Evolutionary conservation across 352 stramenopile genomes (phyloP).

Genomic region (Phytophthora europaea): DNA sequence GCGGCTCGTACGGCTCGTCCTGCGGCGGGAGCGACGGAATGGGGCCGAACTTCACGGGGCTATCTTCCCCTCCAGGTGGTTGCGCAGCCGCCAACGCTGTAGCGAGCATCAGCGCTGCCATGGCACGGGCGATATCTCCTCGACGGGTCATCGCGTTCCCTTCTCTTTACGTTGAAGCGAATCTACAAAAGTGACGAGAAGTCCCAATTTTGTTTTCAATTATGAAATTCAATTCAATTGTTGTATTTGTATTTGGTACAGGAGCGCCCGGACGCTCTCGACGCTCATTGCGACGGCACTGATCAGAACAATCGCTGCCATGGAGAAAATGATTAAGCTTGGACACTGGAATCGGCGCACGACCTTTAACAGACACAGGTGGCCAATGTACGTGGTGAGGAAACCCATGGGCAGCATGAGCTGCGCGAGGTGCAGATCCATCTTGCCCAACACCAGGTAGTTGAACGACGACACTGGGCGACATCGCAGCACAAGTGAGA

Average conservation of each 20-base stretch:
- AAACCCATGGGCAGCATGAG: constrained; percentile 72
- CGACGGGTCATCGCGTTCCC: constrained; percentile 5
- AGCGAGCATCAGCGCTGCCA: constrained; percentile 21
- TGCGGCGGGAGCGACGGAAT: constrained; percentile 28
- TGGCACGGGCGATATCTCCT: constrained; percentile 10
- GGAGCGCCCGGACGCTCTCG: constrained; percentile 54
- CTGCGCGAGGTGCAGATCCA: constrained; percentile 56
- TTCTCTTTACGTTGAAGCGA: constrained; percentile 26
- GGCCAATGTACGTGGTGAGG: constrained; percentile 63
- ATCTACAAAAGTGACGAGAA: constrained; percentile 18
- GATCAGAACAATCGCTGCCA: constrained; percentile 71
- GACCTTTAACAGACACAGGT: constrained; percentile 60
- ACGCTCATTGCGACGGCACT: constrained; percentile 75
- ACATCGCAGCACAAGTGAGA: not conserved
- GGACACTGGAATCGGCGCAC: constrained; percentile 71
- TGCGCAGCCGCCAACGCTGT: constrained; percentile 12
- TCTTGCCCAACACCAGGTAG: constrained; percentile 63
- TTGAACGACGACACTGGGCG: constrained; percentile 68
- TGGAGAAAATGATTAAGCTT: constrained; percentile 78
- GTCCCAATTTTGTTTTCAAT: not conserved
- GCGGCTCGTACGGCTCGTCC: constrained; percentile 29
- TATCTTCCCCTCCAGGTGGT: constrained; percentile 14
- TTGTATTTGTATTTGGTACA: no score
- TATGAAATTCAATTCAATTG: no score
- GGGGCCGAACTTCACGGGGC: constrained; percentile 37